These are phyloP conservation scores for Salvia splendens DNA, from an alignment of 257 asterid species.

Conservation along the genomic window DNA sequence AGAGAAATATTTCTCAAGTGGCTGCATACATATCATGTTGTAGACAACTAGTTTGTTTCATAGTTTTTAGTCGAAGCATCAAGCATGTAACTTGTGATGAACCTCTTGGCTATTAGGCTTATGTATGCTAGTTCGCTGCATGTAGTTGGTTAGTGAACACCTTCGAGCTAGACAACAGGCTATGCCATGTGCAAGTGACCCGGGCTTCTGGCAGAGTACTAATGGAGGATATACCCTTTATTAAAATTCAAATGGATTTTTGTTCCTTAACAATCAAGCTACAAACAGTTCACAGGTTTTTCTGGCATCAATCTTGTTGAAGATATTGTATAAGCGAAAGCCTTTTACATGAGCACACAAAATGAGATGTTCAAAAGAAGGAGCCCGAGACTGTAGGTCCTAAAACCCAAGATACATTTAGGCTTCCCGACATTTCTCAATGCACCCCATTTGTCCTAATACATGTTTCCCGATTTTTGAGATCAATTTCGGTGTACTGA, in stretches of 20 bases:
- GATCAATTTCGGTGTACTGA: neutral
- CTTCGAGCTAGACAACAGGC: neutral
- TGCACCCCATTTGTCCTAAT: neutral
- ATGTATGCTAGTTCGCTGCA: neutral
- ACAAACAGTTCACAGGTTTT: neutral
- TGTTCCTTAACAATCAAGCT: neutral
- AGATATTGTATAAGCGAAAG: no score
- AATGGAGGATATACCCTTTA: constrained; percentile 3
- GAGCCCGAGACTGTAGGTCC: no score
- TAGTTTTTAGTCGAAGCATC: constrained; percentile 5
- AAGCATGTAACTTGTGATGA: neutral
- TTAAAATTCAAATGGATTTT: neutral
- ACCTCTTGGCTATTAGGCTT: constrained; percentile 15
- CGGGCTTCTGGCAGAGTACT: neutral
- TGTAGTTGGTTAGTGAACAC: neutral
- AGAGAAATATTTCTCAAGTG: neutral
- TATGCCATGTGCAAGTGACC: neutral
- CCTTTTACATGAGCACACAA: no score
- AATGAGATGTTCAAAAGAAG: no score
- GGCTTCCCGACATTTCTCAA: no score
- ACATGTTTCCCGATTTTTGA: neutral
- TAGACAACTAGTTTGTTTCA: constrained; percentile 11
- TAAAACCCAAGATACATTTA: no score
- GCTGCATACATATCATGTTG: neutral
- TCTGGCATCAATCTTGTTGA: no score